Evolutionary conservation across 305 asterid species (phyloP), one percentile per base, ranked within the genome.

Genomic region (Caryopteris hybrid): DNA sequence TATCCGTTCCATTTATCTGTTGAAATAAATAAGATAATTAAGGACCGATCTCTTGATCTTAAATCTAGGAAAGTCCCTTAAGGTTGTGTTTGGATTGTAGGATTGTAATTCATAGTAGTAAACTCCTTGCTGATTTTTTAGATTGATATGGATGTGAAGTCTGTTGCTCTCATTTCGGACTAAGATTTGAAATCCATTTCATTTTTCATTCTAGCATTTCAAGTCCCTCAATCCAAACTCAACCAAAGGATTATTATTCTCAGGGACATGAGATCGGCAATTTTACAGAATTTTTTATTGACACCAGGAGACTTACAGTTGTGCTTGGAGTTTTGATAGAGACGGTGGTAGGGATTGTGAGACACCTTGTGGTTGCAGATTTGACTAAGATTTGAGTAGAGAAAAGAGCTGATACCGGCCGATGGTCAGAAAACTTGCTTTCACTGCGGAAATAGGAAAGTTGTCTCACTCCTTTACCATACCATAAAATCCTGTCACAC

Each of bases 391-490:
- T 85, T 43, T 66, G 83, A 48, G 84, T 77, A 75, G 89, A 80
- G 85, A 92, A 92, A 48, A 92, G 89, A 42, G 97, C 97, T n/a
- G 97, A 90, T 69, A 92, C 96, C 12, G 98, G 98, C 53, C 97
- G 84, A 62, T 92, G 98, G 77, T 92, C 98, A 1, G 98, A 92
- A 77, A 92, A 92, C 82, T 86, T 90, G 79, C 86, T 92, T 77
- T 92, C 98, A 74, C 96, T 88, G n/a, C 97, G 92, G 71, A 92
- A 82, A 76, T 92, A 92, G 77, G 95, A 83, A 69, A 82, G 86
- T 72, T 92, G 97, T 76, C 79, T 83, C 54, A 90, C 83, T 73
- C 97, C 97, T 84, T 88, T 79, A 34, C 98, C 98, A 75, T 82
- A 73, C 97, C 98, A 92, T 71, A 92, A 73, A 76, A 89, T 87